Percentiles rank a stretch among this genome's conserved stretches.
These are phyloP conservation scores for Torulaspora gathmanii DNA, from an alignment of 805 yeast species.

Conservation along the genomic window DNA sequence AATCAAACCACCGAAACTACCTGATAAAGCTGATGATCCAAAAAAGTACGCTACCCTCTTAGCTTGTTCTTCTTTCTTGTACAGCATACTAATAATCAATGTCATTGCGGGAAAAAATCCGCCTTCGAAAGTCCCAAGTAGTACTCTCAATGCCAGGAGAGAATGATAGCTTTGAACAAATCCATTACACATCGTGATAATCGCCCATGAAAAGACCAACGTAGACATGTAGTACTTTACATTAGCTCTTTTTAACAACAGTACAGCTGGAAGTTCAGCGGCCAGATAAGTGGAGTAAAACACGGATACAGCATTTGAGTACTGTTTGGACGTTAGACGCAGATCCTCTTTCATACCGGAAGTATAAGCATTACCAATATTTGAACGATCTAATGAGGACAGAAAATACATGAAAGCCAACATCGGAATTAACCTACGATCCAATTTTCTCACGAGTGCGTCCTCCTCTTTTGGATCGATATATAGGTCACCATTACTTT, in stretches of 20 bases:
- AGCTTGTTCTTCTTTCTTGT: constrained; percentile 44
- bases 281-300: constrained; percentile 58
- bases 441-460: constrained; percentile 32
- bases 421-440: constrained; percentile 33
- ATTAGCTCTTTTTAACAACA: constrained; percentile 46
- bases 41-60: constrained; percentile 52
- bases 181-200: constrained; percentile 48
- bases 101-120: constrained; percentile 53
- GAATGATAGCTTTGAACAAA: constrained; percentile 44
- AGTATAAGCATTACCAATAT: constrained; percentile 58
- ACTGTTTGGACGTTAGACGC: constrained; percentile 44
- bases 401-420: constrained; percentile 35
- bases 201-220: constrained; percentile 53
- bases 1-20: constrained; percentile 51
- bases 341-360: constrained; percentile 60
- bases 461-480: constrained; percentile 19
- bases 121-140: constrained; percentile 56
- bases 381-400: constrained; percentile 48
- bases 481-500: constrained; percentile 5
- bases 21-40: constrained; percentile 49
- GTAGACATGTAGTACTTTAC: constrained; percentile 54
- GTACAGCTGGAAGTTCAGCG: constrained; percentile 57
- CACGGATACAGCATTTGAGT: constrained; percentile 48
- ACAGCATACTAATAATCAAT: constrained; percentile 50
- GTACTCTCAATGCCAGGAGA: constrained; percentile 52